phyloP scores from a whole-genome alignment of 768 basidiomycete genomes.

The Trametes punicea region DNA sequence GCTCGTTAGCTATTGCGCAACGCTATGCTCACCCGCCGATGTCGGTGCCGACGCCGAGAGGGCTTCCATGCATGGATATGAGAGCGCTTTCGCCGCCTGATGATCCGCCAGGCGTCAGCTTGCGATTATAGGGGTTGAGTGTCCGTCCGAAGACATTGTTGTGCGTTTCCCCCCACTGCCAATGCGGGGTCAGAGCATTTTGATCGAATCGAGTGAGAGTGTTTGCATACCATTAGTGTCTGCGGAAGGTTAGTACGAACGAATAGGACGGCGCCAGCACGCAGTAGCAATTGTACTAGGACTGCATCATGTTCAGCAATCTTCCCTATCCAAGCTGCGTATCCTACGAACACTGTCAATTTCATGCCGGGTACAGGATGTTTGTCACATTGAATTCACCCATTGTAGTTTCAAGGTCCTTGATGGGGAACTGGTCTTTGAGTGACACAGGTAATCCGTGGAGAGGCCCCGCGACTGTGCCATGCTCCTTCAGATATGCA shows the following conservation, averaged over 20 bases:
- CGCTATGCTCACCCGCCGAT: constrained; percentile 60
- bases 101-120: constrained; percentile 50
- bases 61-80: constrained; percentile 46
- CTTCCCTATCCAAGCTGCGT: constrained; percentile 49
- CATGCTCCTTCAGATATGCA: constrained; percentile 34
- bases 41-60: constrained; percentile 72
- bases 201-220: neutral
- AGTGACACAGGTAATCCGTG: constrained; percentile 20
- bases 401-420: constrained; percentile 55
- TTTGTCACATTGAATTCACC: constrained; percentile 27
- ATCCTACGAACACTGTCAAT: constrained; percentile 33
- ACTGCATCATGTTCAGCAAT: constrained; percentile 43
- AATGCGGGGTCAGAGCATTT: neutral
- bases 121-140: constrained; percentile 37
- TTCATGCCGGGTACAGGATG: neutral
- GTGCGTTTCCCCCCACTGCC: constrained; percentile 46
- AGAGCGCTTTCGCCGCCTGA: constrained; percentile 84
- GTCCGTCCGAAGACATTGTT: constrained; percentile 42
- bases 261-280: constrained; percentile 44
- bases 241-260: constrained; percentile 21
- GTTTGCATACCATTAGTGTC: constrained; percentile 34
- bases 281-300: constrained; percentile 45
- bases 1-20: neutral
- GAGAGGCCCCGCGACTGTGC: constrained; percentile 24
- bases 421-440: constrained; percentile 41